Percentiles rank a stretch among this genome's conserved stretches.
Evolutionary conservation across 2,329 filamentous ascomycete species (phyloP).

Genomic region (Exophiala spinifera): DNA sequence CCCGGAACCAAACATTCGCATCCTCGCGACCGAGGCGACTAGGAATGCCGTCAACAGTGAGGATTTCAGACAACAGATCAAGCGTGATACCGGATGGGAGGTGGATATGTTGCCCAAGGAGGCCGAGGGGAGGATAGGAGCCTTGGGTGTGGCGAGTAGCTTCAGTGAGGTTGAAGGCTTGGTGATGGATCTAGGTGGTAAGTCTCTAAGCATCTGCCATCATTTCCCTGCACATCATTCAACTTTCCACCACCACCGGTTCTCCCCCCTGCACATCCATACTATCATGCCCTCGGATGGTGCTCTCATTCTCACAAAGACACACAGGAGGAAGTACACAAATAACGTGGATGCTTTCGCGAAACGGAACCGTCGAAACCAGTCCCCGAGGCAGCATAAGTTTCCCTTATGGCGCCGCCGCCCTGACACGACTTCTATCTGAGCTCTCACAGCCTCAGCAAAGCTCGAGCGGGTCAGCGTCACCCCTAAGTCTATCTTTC

Average conservation of each 20-base stretch:
- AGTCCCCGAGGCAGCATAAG: constrained; percentile 59
- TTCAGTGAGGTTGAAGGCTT: constrained; percentile 69
- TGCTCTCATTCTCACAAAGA: not conserved
- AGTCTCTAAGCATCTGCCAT: not conserved
- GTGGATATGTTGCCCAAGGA: constrained; percentile 72
- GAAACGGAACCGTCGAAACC: constrained; percentile 49
- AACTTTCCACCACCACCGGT: no score
- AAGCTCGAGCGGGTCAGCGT: not conserved
- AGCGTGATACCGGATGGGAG: constrained; percentile 60
- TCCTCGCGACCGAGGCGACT: constrained; percentile 88
- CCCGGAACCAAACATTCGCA: constrained; percentile 59
- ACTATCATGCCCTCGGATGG: not conserved
- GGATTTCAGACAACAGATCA: constrained; percentile 67
- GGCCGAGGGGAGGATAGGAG: constrained; percentile 79
- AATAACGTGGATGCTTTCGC: constrained; percentile 62
- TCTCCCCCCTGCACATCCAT: no score
- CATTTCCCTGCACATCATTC: not conserved
- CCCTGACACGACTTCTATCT: constrained; percentile 55
- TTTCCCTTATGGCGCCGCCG: constrained; percentile 68
- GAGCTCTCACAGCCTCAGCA: constrained; percentile 34
- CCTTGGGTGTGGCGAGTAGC: constrained; percentile 76
- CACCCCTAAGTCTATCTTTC: not conserved
- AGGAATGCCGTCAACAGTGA: constrained; percentile 72
- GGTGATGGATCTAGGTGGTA: constrained; percentile 74
- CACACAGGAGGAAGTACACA: constrained; percentile 48